Base-by-base conservation (phyloP, 805 yeast species). In the Sporopachydermia lactativora region DNA sequence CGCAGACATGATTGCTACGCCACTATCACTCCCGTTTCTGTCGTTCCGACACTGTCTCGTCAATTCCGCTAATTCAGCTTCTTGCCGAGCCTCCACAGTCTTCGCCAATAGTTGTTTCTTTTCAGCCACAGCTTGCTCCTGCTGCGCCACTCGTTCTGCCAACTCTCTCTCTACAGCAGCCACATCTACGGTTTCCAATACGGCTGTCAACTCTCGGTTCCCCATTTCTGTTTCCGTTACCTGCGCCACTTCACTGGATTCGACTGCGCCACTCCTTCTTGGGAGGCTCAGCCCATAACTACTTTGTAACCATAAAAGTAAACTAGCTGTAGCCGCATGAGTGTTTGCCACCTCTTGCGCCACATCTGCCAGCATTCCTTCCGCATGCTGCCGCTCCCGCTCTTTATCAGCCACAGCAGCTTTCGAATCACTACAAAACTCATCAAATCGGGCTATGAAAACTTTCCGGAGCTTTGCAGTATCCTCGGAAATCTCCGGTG, bases 161-260 rank as follows among this genome's bases (percentile, higher is more conserved):
- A 71, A 73, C 54, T 77, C 76, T 38, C 66, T 67, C 19, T 60
- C 61, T 39, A 82, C 54, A 44, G 75, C 78, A 5, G 55, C 54
- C 39, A 73, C 77, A 52, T 77, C 83, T 15, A 73, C 67, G 34
- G 49, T 42, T n/a, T n/a, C n/a, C n/a, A n/a, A n/a, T n/a, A n/a
- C n/a, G n/a, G n/a, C n/a, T 1, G 45, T 31, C 6, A 48, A 44
- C 48, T 64, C 75, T 42, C 67, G 69, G 37, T 58, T 60, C 41
- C 70, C 65, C 0, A 66, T 73, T 19, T 65, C 43, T 36, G 68
- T 68, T 0, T 75, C 76, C 43, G 68, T 42, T 43, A 60, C 58
- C 51, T 66, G 47, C 1, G 77, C 73, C n/a, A n/a, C n/a, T 47
- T 72, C 77, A 1, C 70, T 56, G 42, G 72, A n/a, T n/a, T n/a